Base-by-base conservation (phyloP, 371 early-diverging fungal species). In the Mortierella sp. region DNA sequence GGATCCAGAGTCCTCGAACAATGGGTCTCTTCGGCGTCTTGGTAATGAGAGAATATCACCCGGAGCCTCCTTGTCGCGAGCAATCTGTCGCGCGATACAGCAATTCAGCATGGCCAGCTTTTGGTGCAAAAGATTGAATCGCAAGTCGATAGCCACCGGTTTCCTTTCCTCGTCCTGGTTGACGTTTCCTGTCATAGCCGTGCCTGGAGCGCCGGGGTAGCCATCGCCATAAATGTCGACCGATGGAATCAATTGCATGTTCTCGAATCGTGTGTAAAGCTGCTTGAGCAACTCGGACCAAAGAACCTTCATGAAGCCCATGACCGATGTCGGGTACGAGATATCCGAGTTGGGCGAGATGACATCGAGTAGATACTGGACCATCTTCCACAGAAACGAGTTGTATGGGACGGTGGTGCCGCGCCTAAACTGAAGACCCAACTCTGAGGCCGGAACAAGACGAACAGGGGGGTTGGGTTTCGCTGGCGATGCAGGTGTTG, bases 51-150 rank as follows among this genome's bases (percentile, higher is more conserved):
- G 58, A 3, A 69, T n/a, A 27, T 53, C 27, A 22, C 25, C 29
- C 0, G 69, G 59, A 1, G 59, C 39, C 10, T 76, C 77, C 50
- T 61, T 78, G 49, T 78, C 63, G 25, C 61, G 52, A 16, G 39
- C 28, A 27, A 80, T 70, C 43, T 84, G 81, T 39, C 91, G 88
- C 17, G 83, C 73, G 39, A 91, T 86, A 72, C 96, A 95, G 60
- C 91, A 94, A 67, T 95, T 95, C 37, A 96, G 78, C 95, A 96
- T 94, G 39, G 90, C 85, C 17, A 96, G 78, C 58, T 96, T 96
- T 85, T 96, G 97, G 60, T 94, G 89, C 3, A 94, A 62, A 39
- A 95, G 71, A 55, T 83, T 88, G 61, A 83, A 92, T 8, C 90
- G 81, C 39, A 94, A 76, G 58, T 95, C 95, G 24, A 95, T 88